A percentile compares a stretch with the other conserved stretches of the same genome.
These are phyloP conservation scores for Colletotrichum truncatum DNA, from an alignment of 2,329 filamentous ascomycete species.

Conservation along the genomic window DNA sequence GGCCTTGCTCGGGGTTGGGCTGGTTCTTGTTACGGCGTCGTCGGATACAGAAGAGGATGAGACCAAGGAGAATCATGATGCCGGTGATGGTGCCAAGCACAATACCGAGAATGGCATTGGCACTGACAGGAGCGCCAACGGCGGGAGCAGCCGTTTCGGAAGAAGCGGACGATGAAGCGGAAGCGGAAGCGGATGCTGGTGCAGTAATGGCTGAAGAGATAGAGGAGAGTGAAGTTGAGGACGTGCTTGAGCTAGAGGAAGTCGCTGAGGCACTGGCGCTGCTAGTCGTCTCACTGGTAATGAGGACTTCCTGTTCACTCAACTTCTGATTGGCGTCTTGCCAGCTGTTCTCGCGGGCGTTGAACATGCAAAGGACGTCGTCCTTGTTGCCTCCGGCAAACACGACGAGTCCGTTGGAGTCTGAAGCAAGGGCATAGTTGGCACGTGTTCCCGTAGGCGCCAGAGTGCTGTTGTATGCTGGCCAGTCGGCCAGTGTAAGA, in stretches of 20 bases:
- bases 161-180: slow-evolving; percentile 33
- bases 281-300: slow-evolving; percentile 37
- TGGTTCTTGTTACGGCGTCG: slow-evolving; percentile 68
- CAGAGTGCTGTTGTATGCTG: slow-evolving; percentile 78
- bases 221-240: slow-evolving; percentile 27
- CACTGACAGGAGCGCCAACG: slow-evolving; percentile 34
- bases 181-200: slow-evolving; percentile 36
- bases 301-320: slow-evolving; percentile 51
- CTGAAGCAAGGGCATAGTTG: slow-evolving; percentile 78
- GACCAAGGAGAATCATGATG: slow-evolving; percentile 73
- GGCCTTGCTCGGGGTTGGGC: slow-evolving; percentile 57
- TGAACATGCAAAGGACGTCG: slow-evolving; percentile 79
- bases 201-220: slow-evolving; percentile 34
- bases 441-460: slow-evolving; percentile 73
- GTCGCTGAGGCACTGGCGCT: slow-evolving; percentile 40
- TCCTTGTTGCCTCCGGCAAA: slow-evolving; percentile 62
- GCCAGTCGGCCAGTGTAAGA: slow-evolving; percentile 73
- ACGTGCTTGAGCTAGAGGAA: slow-evolving; percentile 40
- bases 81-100: slow-evolving; percentile 85
- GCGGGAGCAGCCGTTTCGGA: slow-evolving; percentile 30
- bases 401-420: slow-evolving; percentile 73
- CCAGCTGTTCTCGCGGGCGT: slow-evolving; percentile 81
- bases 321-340: slow-evolving; percentile 75
- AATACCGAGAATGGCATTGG: slow-evolving; percentile 77
- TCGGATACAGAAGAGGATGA: slow-evolving; percentile 73